Base-by-base conservation (phyloP, 1,139 yeast genomes). In the Zygosaccharomyces sapae region DNA sequence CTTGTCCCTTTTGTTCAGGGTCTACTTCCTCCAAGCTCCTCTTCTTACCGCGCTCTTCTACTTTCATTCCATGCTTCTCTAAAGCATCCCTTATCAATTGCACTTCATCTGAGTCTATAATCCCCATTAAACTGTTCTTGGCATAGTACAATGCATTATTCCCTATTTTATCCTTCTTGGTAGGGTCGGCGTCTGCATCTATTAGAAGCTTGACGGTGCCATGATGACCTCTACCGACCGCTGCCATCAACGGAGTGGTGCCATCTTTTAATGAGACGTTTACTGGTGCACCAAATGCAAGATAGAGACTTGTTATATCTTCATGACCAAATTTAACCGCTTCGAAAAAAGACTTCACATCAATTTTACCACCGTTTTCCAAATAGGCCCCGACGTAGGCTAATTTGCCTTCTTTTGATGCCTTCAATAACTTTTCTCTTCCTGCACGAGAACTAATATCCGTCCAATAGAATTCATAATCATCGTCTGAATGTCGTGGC, bases 261-360 rank as follows among this genome's bases (percentile, higher is more conserved):
- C 95, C 96, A 44, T 80, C 79, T 30, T 72, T 75, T 49, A 77
- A 76, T 33, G 76, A 72, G 2, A 75, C 75, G 58, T 86, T 81
- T n/a, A 84, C 79, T 52, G 82, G 77, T 0, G 84, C 81, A 12
- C 92, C 94, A 59, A 87, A 85, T 2, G 92, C 95, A 44, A 89
- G 71, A 27, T 92, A 79, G 46, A 90, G 68, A 52, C 81, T 81
- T 4, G 88, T 86, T 44, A 89, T 80, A 59, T 89, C 97, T 18
- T 80, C 76, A 63, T 88, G 96, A 0, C 97, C 97, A 65, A 82
- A 83, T 56, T 84, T 76, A 0, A 95, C 92, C 0, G 96, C 95
- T 52, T 86, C 69, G 4, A 83, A 76, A 49, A 90, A 72, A n/a
- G 89, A 78, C 58, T 86, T 94, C 0, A 88, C 82, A 55, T 86